Evolutionary conservation across 1,139 yeast species (phyloP), one percentile per base, ranked within the genome.

Genomic region (Yamadazyma songkhlaensis): DNA sequence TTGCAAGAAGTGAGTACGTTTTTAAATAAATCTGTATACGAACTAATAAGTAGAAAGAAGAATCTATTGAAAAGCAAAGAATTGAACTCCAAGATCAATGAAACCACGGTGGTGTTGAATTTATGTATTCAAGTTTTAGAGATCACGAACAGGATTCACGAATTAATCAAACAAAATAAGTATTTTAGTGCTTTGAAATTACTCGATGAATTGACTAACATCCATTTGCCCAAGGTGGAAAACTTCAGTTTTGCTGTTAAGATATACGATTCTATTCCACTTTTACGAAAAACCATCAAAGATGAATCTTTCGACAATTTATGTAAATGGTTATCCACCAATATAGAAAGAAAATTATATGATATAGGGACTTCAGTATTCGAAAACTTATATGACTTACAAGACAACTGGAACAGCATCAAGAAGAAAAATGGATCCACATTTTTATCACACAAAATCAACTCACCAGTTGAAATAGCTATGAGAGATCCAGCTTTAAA

Each of bases 171-270:
- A 44, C 79, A 76, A 45, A 79, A 81, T 50, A 83, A 84, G 47
- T 86, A 87, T 51, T 92, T 88, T 59, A 85, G 85, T 44, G 97
- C 97, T 0, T 74, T 92, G 49, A 88, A 88, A 55, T 77, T 86
- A 46, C 66, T 89, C 40, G 92, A 88, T 44, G 94, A 84, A 51
- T 66, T 92, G 48, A 62, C 71, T 1, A 77, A 74, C 40, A 68
- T 84, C 31, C 89, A 85, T 48, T 64, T 85, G 36, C 81, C 81
- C 29, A 82, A 84, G 41, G 82, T 84, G 15, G 81, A 84, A 38
- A 78, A 79, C 41, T 86, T 85, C 54, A 84, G 84, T 29, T 88
- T 92, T 57, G 80, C 95, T 9, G 74, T 77, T 36, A 79, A 77
- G 49, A 81, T 84, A 35, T 75, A 84, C 47, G 77, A 76, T 33